Evolutionary conservation across 805 yeast genomes (phyloP).

Genomic region (Kockiozyma suomiensis): DNA sequence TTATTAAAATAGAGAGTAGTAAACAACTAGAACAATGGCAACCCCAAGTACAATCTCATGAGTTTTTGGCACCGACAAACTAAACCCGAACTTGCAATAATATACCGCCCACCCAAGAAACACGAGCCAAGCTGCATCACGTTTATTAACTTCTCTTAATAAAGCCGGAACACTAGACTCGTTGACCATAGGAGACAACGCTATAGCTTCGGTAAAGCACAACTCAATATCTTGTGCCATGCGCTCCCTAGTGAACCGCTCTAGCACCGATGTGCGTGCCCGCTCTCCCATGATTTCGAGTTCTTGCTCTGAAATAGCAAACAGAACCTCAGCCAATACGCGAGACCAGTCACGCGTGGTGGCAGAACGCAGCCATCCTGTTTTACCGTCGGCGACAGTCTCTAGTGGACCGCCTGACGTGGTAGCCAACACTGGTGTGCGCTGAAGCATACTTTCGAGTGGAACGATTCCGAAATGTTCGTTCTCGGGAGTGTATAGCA

Average conservation of each 20-base stretch:
- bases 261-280: slow-evolving; percentile 41
- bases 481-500: slow-evolving; percentile 84
- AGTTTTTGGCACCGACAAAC: slow-evolving; percentile 9
- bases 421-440: slow-evolving; percentile 82
- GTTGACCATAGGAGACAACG: not conserved
- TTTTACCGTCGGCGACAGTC: slow-evolving; percentile 54
- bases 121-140: slow-evolving; percentile 21
- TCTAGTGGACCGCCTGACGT: slow-evolving; percentile 94
- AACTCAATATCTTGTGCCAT: slow-evolving; percentile 25
- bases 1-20: slow-evolving; percentile 19
- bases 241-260: slow-evolving; percentile 39
- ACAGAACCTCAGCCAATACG: slow-evolving; percentile 40
- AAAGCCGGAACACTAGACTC: slow-evolving; percentile 10
- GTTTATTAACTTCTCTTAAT: slow-evolving; percentile 4
- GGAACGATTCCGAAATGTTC: slow-evolving; percentile 99
- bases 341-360: slow-evolving; percentile 43
- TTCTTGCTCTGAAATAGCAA: slow-evolving; percentile 32
- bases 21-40: slow-evolving; percentile 20
- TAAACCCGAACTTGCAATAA: slow-evolving; percentile 30
- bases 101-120: slow-evolving; percentile 24
- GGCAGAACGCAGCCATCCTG: slow-evolving; percentile 43
- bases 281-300: slow-evolving; percentile 39
- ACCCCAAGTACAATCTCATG: slow-evolving; percentile 13
- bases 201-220: slow-evolving; percentile 6
- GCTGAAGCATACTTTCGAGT: slow-evolving; percentile 84